A percentile compares a stretch with the other conserved stretches of the same genome.
These are phyloP conservation scores for Acacia pycnantha DNA, from an alignment of 331 rosid species.

Conservation along the genomic window DNA sequence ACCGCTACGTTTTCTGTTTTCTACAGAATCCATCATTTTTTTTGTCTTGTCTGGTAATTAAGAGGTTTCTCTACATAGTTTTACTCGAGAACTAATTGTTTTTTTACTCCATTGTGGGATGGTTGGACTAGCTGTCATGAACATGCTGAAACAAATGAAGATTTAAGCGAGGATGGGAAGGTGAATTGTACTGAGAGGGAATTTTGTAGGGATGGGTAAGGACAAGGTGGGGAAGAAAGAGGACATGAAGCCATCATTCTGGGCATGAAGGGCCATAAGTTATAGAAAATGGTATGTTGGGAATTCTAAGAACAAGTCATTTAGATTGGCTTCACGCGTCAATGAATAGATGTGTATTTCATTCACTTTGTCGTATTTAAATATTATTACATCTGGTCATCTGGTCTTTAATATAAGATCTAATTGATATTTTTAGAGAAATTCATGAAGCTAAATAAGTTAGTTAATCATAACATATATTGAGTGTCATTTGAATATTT, in stretches of 20 bases:
- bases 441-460: too few relatives aligned
- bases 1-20: background rate
- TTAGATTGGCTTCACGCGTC: background rate
- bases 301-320: constrained; percentile 29
- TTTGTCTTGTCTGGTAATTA: background rate
- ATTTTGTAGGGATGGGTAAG: constrained; percentile 34
- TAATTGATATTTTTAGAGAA: too few relatives aligned
- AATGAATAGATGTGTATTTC: background rate
- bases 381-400: too few relatives aligned
- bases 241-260: constrained; percentile 50
- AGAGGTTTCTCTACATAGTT: background rate
- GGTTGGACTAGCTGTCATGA: background rate
- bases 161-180: background rate
- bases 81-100: background rate
- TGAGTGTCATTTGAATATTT: too few relatives aligned
- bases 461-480: too few relatives aligned
- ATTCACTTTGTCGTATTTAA: too few relatives aligned
- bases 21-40: background rate
- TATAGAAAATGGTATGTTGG: constrained; percentile 55
- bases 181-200: background rate
- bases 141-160: background rate
- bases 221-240: constrained; percentile 33
- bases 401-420: too few relatives aligned
- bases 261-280: constrained; percentile 30
- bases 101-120: background rate